Conservation (phyloP, 1,139 yeast species). For the Pichia sp. region DNA sequence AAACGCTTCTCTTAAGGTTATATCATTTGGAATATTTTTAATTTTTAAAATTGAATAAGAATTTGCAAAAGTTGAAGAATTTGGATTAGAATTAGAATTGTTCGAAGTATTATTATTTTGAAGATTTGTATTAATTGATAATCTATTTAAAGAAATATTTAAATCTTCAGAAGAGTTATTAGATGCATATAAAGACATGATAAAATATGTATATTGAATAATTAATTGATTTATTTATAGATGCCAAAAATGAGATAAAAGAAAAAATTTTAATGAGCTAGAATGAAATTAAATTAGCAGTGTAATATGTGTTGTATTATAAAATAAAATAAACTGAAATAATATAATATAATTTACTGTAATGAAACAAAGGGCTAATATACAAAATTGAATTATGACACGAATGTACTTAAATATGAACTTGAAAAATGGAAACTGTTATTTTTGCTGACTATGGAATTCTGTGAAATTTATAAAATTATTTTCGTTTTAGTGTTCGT, state of each 20-base stretch:
- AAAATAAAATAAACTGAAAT: no score
- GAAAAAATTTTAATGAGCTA: not conserved
- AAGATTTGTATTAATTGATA: slow-evolving; percentile 29
- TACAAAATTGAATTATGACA: not conserved
- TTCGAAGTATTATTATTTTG: not conserved
- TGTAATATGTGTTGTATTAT: no score
- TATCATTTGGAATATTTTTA: slow-evolving; percentile 64
- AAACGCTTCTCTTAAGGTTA: slow-evolving; percentile 69
- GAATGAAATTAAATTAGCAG: no score
- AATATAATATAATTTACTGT: not conserved
- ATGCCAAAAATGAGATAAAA: not conserved
- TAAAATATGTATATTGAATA: slow-evolving; percentile 25
- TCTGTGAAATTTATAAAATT: no score
- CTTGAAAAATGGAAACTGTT: not conserved
- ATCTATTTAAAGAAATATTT: slow-evolving; percentile 19
- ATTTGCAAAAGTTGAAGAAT: slow-evolving; percentile 2
- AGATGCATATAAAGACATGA: slow-evolving; percentile 16
- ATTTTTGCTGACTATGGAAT: no score
- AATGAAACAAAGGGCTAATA: not conserved
- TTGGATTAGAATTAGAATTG: slow-evolving; percentile 17
- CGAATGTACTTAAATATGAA: no score
- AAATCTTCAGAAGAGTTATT: slow-evolving; percentile 15
- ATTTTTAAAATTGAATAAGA: slow-evolving; percentile 32
- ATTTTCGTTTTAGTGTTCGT: no score
- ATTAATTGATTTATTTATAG: no score